Evolutionary conservation across 2,329 filamentous ascomycete genomes (phyloP), one percentile per base, ranked within the genome.

Genomic region (Pseudogymnoascus sp.): DNA sequence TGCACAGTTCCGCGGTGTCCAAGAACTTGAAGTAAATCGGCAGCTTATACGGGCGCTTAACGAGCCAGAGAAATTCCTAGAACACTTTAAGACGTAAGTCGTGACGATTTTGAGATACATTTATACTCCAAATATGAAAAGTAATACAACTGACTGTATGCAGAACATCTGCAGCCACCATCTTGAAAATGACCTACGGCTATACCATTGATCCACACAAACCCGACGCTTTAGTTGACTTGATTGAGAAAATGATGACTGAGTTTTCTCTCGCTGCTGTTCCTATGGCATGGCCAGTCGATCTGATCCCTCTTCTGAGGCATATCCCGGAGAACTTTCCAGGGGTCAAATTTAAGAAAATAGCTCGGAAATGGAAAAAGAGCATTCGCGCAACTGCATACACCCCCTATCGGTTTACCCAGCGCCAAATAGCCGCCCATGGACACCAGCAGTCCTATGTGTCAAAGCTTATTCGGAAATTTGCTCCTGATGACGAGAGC

Each of bases 51-150:
- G 63, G 11, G 57, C 54, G 7, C 58, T 67, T 11, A 61, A 66
- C 14, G 38, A 63, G 25, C 66, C 66, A 7, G 60, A 47, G 16
- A 63, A 65, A n/a, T 65, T 60, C 63, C 18, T 66, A 11, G 62
- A 67, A 9, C 58, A 67, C 39, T 62, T 67, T 14, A 63, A 67
- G 28, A 64, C 65, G 65, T 66, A 41, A 63, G 65, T 62, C 22
- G 18, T 11, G 16, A n/a, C 41, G 18, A 28, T 28, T 18, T 37
- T 18, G 18, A 18, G 18, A 18, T 18, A 18, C 1, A 18, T 18
- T 25, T n/a, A 16, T 33, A 4, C 43, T 30, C 22, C 3, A 47
- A 47, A 28, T 37, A 35, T 20, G 35, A n/a, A 6, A 16, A 22
- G 18, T 36, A 9, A 50, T 59, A 16, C 16, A 14, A 37, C 30